Evolutionary conservation across 2,329 filamentous ascomycete species (phyloP).

Genomic region (Colletotrichum sp.): DNA sequence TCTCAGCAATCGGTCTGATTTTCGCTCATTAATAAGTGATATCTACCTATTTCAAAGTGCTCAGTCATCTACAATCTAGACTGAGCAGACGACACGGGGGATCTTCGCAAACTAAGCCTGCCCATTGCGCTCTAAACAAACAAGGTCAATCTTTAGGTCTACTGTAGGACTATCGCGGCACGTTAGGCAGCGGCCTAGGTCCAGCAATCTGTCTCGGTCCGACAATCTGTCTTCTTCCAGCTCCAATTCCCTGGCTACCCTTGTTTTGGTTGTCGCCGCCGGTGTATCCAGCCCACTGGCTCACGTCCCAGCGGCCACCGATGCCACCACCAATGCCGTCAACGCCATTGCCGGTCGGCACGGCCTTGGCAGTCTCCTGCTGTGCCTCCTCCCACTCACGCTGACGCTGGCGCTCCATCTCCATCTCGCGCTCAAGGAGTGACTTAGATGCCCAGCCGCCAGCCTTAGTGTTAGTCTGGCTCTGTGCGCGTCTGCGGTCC

Average conservation of each 20-base stretch:
- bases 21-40: not conserved
- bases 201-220: slow-evolving; percentile 82
- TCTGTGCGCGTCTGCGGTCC: slow-evolving; percentile 62
- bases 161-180: not conserved
- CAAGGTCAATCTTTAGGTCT: not conserved
- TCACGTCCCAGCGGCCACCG: slow-evolving; percentile 75
- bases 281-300: slow-evolving; percentile 77
- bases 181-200: slow-evolving; percentile 66
- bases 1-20: not conserved
- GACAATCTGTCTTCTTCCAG: slow-evolving; percentile 78
- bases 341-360: slow-evolving; percentile 54
- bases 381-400: slow-evolving; percentile 82
- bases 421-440: slow-evolving; percentile 80
- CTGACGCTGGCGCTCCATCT: slow-evolving; percentile 77
- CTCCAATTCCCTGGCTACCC: slow-evolving; percentile 69
- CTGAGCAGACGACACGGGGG: not conserved
- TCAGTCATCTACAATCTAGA: not conserved
- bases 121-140: not conserved
- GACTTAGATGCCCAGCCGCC: slow-evolving; percentile 71
- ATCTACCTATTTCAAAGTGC: not conserved
- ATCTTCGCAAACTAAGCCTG: not conserved
- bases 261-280: slow-evolving; percentile 78
- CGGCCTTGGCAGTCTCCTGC: slow-evolving; percentile 63
- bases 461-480: slow-evolving; percentile 66
- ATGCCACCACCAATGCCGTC: slow-evolving; percentile 72